These are phyloP conservation scores for Penicillium sp. DNA, from an alignment of 2,329 filamentous ascomycete genomes.

Conservation along the genomic window DNA sequence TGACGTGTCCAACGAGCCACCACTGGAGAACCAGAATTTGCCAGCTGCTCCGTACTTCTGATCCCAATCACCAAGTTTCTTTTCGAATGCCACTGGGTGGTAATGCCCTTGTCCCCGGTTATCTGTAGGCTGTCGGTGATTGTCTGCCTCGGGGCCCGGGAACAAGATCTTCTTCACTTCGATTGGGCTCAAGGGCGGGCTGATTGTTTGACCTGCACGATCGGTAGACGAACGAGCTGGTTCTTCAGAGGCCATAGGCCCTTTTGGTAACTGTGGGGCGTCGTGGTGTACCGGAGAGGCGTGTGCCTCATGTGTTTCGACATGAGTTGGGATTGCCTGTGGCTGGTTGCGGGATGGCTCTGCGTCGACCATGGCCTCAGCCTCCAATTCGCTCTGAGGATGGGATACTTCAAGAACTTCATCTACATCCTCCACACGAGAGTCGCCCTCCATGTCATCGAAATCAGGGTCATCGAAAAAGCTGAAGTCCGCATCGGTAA, in stretches of 20 bases:
- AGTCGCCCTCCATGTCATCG: constrained; percentile 17
- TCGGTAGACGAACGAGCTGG: constrained; percentile 10
- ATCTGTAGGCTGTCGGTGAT: constrained; percentile 4
- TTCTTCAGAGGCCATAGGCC: constrained; percentile 4
- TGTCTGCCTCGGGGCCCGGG: constrained; percentile 12
- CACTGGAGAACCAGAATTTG: constrained; percentile 36
- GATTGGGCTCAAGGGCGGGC: constrained; percentile 35
- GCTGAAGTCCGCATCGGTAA: constrained; percentile 56
- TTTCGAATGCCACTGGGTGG: constrained; percentile 45
- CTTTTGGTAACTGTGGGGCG: background rate
- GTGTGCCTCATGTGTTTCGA: background rate
- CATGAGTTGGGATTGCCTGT: background rate
- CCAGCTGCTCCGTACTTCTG: constrained; percentile 47
- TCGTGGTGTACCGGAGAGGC: background rate
- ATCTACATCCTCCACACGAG: constrained; percentile 9
- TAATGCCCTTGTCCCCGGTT: constrained; percentile 39
- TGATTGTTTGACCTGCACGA: constrained; percentile 26
- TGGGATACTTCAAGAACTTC: constrained; percentile 12
- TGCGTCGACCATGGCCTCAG: constrained; percentile 9
- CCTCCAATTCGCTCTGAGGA: constrained; percentile 9
- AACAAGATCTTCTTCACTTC: constrained; percentile 42
- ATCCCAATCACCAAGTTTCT: constrained; percentile 42
- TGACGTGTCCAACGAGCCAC: constrained; percentile 3
- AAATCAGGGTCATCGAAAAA: constrained; percentile 53
- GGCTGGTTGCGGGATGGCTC: background rate